A percentile compares a stretch with the other conserved stretches of the same genome.
Evolutionary conservation across 1,284 basidiomycete species (phyloP).

Genomic region (Paramarasmius palmivorus): DNA sequence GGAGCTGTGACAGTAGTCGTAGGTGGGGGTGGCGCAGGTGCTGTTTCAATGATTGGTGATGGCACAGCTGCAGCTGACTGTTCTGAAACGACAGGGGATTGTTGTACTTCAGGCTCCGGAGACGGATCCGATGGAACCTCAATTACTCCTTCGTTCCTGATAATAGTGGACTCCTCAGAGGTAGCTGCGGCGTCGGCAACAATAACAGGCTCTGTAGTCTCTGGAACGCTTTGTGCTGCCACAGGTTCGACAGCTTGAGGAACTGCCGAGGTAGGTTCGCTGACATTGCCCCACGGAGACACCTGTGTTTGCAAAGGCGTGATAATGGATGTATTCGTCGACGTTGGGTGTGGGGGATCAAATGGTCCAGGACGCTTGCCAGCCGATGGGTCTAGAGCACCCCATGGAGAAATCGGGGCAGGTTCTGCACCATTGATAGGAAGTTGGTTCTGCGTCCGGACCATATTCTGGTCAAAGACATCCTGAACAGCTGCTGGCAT

Average conservation of each 20-base stretch:
- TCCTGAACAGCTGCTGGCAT: conserved; percentile 17
- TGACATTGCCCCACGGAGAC: conserved; percentile 37
- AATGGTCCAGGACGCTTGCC: conserved; percentile 44
- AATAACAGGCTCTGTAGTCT: not conserved
- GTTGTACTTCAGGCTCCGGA: not conserved
- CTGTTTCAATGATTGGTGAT: not conserved
- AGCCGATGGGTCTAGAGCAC: conserved; percentile 30
- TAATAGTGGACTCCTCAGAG: not conserved
- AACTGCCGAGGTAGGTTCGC: conserved; percentile 21
- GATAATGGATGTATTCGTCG: conserved; percentile 23
- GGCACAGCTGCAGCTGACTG: not conserved
- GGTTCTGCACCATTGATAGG: not conserved
- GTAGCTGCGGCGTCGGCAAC: not conserved
- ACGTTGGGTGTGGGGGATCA: conserved; percentile 35
- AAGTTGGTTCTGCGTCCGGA: conserved; percentile 2
- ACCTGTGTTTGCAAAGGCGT: conserved; percentile 28
- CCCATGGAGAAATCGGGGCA: conserved; percentile 27
- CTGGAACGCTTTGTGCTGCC: conserved; percentile 22
- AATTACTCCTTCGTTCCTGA: not conserved
- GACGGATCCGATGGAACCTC: not conserved
- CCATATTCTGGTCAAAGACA: conserved; percentile 10
- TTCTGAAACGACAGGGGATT: not conserved
- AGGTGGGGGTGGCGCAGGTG: not conserved
- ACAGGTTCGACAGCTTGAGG: conserved; percentile 41
- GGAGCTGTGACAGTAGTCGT: too few species aligned